These are phyloP conservation scores for Epichloe sibirici DNA, from an alignment of 2,329 filamentous ascomycete species.

Conservation along the genomic window DNA sequence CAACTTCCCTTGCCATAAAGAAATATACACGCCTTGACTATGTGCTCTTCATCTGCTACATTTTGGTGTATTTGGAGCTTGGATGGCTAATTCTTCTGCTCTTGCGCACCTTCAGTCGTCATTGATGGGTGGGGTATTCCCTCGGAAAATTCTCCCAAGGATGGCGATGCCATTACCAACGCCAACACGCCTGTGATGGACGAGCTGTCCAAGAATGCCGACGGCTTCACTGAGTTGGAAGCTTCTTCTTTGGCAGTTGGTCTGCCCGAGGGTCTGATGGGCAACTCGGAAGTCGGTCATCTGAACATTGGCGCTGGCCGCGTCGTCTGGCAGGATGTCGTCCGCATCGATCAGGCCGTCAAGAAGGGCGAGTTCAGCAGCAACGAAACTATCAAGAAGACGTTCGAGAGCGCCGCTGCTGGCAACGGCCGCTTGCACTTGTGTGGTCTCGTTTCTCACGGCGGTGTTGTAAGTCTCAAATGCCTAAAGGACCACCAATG, in stretches of 20 bases:
- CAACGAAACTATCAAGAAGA: conserved; percentile 63
- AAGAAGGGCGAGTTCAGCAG: conserved; percentile 72
- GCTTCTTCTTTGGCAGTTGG: conserved; percentile 93
- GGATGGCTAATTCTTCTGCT: conserved; percentile 48
- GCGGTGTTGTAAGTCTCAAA: conserved; percentile 58
- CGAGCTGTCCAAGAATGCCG: conserved; percentile 66
- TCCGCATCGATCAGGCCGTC: conserved; percentile 88
- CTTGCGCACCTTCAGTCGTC: conserved; percentile 56
- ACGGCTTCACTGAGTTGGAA: conserved; percentile 86
- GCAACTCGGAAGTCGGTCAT: conserved; percentile 97
- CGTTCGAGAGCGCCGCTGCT: conserved; percentile 68
- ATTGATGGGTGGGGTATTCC: conserved; percentile 98
- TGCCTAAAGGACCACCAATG: background rate
- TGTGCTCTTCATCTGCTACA: conserved; percentile 36
- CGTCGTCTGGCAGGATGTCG: conserved; percentile 97
- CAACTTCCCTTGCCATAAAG: background rate
- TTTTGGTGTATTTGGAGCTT: conserved; percentile 44
- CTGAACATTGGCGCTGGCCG: conserved; percentile 95
- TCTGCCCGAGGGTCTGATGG: conserved; percentile 93
- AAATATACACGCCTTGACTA: conserved; percentile 17
- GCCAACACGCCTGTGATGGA: conserved; percentile 95
- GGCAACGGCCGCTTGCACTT: conserved; percentile 89
- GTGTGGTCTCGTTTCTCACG: conserved; percentile 84
- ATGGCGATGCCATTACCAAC: conserved; percentile 91
- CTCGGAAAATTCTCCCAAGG: conserved; percentile 62